A percentile compares a stretch with the other conserved stretches of the same genome.
Conservation (phyloP, 2,329 filamentous ascomycete species). For the Fusarium chuoi region DNA sequence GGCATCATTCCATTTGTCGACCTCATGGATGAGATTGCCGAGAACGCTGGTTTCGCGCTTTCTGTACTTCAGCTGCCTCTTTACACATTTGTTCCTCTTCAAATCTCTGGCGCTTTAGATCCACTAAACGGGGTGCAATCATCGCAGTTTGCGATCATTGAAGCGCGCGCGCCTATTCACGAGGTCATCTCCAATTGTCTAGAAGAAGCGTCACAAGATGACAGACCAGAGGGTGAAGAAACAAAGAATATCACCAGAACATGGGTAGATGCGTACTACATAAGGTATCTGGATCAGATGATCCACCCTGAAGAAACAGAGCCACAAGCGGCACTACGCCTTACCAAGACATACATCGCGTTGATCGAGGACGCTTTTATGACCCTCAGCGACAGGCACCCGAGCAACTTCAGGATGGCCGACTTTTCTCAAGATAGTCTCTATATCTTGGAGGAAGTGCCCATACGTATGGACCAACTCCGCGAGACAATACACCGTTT, state of each 20-base stretch:
- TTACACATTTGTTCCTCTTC: background rate
- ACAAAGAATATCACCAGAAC: no score
- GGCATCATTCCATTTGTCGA: background rate
- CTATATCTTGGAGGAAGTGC: background rate
- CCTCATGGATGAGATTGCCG: background rate
- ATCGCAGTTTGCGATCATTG: background rate
- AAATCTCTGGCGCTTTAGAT: background rate
- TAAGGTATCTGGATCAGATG: no score
- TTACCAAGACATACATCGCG: background rate
- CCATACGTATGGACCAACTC: background rate
- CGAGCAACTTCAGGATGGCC: background rate
- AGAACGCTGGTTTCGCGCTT: background rate
- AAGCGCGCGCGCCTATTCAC: background rate
- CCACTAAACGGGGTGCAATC: background rate
- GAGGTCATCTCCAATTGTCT: background rate
- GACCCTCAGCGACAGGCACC: background rate
- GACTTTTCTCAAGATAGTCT: background rate
- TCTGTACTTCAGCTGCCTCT: background rate
- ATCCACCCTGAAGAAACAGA: background rate
- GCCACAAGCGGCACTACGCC: background rate
- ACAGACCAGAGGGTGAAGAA: no score
- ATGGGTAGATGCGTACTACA: no score
- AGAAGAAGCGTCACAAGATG: no score
- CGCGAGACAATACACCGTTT: background rate
- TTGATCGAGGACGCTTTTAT: background rate